Conservation (phyloP, 192 early-diverging fungal species). For the Podila minutissima region DNA sequence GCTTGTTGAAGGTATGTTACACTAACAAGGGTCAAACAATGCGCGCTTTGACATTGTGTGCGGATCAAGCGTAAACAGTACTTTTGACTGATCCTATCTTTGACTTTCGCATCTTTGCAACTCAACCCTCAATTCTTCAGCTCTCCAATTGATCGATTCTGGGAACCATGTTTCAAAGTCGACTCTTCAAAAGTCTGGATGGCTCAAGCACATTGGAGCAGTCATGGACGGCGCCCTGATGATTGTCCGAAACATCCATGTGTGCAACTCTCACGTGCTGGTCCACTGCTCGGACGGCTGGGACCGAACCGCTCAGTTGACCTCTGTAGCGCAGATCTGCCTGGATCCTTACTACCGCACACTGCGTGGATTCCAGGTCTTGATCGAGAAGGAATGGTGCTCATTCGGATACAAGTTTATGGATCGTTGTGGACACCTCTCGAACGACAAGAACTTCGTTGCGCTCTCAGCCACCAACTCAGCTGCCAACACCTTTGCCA, state of each 20-base stretch:
- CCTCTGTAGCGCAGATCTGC: constrained; percentile 88
- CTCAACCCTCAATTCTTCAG: constrained; percentile 23
- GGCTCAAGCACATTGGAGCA: constrained; percentile 88
- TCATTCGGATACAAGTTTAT: constrained; percentile 97
- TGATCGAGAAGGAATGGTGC: constrained; percentile 98
- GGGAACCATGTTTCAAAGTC: constrained; percentile 59
- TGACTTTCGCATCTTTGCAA: background rate
- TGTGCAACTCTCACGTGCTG: constrained; percentile 82
- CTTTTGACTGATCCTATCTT: background rate
- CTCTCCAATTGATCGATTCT: constrained; percentile 60
- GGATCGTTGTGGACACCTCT: constrained; percentile 91
- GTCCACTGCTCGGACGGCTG: constrained; percentile 99
- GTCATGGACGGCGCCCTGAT: constrained; percentile 82
- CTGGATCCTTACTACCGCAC: constrained; percentile 98
- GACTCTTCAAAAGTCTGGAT: constrained; percentile 76
- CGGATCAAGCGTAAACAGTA: background rate
- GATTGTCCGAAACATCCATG: constrained; percentile 85
- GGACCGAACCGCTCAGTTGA: constrained; percentile 97
- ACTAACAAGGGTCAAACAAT: background rate
- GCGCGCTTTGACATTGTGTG: constrained; percentile 7
- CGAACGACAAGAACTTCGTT: constrained; percentile 77
- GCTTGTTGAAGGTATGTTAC: constrained; percentile 79
- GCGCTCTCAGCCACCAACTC: constrained; percentile 59
- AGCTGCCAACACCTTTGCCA: constrained; percentile 67
- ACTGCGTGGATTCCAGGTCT: constrained; percentile 86